Evolutionary conservation across 805 yeast genomes (phyloP).

Genomic region (Wickerhamiella azyma): DNA sequence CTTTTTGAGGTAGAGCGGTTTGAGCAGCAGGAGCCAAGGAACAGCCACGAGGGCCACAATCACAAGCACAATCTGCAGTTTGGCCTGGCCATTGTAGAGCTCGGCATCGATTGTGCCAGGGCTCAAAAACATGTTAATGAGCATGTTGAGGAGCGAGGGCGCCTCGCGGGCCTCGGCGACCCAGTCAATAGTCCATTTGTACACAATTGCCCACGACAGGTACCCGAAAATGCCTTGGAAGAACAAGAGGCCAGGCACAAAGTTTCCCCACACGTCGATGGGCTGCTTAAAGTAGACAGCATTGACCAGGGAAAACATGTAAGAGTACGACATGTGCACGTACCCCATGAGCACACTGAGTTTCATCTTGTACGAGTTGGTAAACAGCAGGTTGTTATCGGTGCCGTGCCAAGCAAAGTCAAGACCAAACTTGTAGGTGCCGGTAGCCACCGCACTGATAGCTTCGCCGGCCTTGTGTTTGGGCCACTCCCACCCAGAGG

Average conservation of each 20-base stretch:
- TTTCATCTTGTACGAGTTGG: constrained; percentile 96
- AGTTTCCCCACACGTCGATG: constrained; percentile 83
- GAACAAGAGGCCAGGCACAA: constrained; percentile 83
- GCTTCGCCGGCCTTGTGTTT: constrained; percentile 52
- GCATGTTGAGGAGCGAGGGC: constrained; percentile 87
- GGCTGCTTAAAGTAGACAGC: constrained; percentile 50
- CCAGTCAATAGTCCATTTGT: constrained; percentile 96
- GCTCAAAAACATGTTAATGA: constrained; percentile 85
- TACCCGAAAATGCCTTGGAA: constrained; percentile 97
- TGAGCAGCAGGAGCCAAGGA: constrained; percentile 77
- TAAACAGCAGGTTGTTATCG: constrained; percentile 76
- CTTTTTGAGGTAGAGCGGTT: constrained; percentile 61
- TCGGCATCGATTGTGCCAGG: constrained; percentile 82
- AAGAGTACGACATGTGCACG: constrained; percentile 85
- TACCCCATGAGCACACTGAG: constrained; percentile 89
- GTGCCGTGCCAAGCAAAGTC: constrained; percentile 97
- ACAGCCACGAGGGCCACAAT: constrained; percentile 75
- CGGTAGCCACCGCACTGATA: constrained; percentile 45
- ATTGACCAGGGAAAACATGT: constrained; percentile 72
- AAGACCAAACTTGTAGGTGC: constrained; percentile 69
- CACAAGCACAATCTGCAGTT: constrained; percentile 58
- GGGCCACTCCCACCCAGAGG: constrained; percentile 93
- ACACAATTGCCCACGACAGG: constrained; percentile 68
- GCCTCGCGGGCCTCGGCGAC: constrained; percentile 59
- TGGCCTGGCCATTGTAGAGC: constrained; percentile 65